These are phyloP conservation scores for Stephanocyclus meneghinianus DNA, from an alignment of 352 stramenopile genomes.

Conservation along the genomic window DNA sequence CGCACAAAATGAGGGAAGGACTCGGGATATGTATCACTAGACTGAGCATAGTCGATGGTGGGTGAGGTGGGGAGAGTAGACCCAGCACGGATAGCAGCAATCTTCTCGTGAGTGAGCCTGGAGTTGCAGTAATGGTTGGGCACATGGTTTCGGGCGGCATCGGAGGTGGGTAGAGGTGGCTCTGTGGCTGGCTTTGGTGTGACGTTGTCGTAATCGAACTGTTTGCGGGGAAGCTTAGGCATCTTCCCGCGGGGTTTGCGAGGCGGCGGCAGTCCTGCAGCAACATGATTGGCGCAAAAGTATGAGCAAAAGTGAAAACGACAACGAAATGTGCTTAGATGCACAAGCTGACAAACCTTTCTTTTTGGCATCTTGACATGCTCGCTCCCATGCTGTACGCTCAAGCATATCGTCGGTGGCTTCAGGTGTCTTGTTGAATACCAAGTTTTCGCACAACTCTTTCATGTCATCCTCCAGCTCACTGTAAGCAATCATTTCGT, in stretches of 20 bases:
- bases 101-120: slow-evolving; percentile 75
- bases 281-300: no score
- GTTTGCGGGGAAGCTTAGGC: slow-evolving; percentile 44
- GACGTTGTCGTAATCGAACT: slow-evolving; percentile 79
- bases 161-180: slow-evolving; percentile 76
- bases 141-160: slow-evolving; percentile 74
- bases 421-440: slow-evolving; percentile 89
- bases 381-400: slow-evolving; percentile 80
- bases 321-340: no score
- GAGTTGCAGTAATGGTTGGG: slow-evolving; percentile 79
- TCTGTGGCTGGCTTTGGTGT: slow-evolving; percentile 66
- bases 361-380: slow-evolving; percentile 85
- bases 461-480: slow-evolving; percentile 85
- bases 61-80: slow-evolving; percentile 58
- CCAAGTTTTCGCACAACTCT: slow-evolving; percentile 89
- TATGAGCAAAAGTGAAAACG: no score
- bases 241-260: slow-evolving; percentile 13
- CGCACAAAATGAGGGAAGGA: slow-evolving; percentile 86
- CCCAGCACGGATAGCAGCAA: slow-evolving; percentile 68
- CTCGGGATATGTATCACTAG: slow-evolving; percentile 61
- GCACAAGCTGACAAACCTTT: slow-evolving; percentile 61
- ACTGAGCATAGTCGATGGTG: slow-evolving; percentile 78
- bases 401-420: slow-evolving; percentile 89
- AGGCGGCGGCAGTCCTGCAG: not conserved
- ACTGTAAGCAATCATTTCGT: slow-evolving; percentile 82